phyloP scores from a whole-genome alignment of 345 rosid species.

The Excoecaria cochinchinensis region DNA sequence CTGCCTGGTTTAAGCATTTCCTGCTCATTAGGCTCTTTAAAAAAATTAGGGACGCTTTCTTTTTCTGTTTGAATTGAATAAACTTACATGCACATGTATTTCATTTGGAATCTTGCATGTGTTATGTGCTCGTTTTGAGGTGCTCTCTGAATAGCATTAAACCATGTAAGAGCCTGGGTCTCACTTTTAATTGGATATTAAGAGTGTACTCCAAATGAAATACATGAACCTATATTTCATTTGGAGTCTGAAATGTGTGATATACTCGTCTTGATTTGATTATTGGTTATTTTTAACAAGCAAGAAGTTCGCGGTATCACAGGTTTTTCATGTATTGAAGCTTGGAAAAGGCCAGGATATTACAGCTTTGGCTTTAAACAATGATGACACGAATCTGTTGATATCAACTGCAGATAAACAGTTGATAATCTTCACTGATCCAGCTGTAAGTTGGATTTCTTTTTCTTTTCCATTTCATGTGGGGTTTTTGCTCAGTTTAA shows the following conservation, averaged over 20 bases:
- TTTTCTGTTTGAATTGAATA: not conserved
- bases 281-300: constrained; percentile 1
- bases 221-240: no score
- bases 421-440: constrained; percentile 89
- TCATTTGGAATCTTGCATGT: not conserved
- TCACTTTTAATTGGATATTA: not conserved
- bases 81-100: not conserved
- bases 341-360: constrained; percentile 77
- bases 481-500: not conserved
- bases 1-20: not conserved
- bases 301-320: constrained; percentile 25
- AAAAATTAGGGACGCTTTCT: not conserved
- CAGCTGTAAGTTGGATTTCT: constrained; percentile 63
- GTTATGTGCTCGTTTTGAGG: not conserved
- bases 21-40: not conserved
- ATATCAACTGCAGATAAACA: constrained; percentile 91
- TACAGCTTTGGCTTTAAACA: constrained; percentile 72
- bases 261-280: not conserved
- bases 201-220: not conserved
- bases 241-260: no score
- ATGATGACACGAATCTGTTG: constrained; percentile 83
- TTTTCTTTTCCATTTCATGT: not conserved
- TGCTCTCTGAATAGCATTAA: not conserved
- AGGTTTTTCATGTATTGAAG: constrained; percentile 75
- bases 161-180: not conserved